phyloP scores from a whole-genome alignment of 331 rosid genomes.

The Dryas integrifolia region DNA sequence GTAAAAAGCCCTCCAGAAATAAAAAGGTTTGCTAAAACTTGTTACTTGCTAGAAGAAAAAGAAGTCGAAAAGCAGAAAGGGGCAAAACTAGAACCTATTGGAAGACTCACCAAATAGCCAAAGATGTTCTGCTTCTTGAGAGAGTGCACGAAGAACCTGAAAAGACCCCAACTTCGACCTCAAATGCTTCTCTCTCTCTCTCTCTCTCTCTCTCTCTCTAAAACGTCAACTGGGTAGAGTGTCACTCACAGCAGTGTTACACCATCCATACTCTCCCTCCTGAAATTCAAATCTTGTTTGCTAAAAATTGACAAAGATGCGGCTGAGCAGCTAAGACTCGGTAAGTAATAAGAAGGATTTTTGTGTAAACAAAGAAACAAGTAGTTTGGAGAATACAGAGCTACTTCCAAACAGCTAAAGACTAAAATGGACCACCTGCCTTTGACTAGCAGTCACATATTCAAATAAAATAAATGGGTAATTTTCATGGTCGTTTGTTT shows the following conservation, averaged over 20 bases:
- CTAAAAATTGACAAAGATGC: constrained; percentile 31
- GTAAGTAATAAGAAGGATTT: constrained; percentile 24
- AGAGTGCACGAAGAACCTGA: neutral
- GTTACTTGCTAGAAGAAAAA: neutral
- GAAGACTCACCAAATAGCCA: constrained; percentile 1
- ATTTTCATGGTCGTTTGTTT: neutral
- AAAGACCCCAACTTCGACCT: constrained; percentile 17
- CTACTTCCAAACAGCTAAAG: constrained; percentile 21
- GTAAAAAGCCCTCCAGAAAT: neutral
- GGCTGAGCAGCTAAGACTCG: constrained; percentile 9
- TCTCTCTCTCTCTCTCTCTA: neutral
- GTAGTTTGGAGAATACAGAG: constrained; percentile 20
- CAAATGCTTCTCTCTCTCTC: constrained; percentile 14
- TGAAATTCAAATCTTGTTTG: constrained; percentile 17
- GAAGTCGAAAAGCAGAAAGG: neutral
- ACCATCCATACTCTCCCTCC: constrained; percentile 7
- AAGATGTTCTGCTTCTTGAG: constrained; percentile 8
- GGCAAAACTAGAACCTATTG: neutral
- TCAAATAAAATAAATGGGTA: neutral
- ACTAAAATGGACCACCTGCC: constrained; percentile 19
- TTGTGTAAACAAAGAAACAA: constrained; percentile 20
- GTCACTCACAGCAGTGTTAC: neutral
- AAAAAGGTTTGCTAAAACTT: neutral
- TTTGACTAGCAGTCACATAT: constrained; percentile 5
- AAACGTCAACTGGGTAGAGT: neutral